phyloP scores from a whole-genome alignment of 805 yeast genomes.

The Lipomyces orientalis region DNA sequence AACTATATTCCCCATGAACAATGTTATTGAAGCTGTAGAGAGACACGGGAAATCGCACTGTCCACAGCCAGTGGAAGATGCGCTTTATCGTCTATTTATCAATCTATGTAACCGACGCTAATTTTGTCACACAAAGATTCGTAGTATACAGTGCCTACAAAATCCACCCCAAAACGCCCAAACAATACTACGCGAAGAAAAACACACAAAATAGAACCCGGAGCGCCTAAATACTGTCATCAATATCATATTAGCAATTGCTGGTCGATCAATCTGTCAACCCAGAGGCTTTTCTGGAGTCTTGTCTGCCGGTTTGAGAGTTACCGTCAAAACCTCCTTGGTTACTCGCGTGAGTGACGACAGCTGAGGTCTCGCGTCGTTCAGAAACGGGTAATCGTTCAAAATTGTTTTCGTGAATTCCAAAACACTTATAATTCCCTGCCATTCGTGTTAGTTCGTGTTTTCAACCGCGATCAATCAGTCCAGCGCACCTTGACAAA shows the following conservation, averaged over 20 bases:
- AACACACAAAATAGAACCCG: background rate
- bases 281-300: constrained; percentile 4
- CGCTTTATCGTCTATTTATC: background rate
- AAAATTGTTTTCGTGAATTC: constrained; percentile 83
- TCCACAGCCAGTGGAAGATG: too few relatives aligned
- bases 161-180: constrained; percentile 1
- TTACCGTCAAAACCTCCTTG: constrained; percentile 64
- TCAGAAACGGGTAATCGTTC: constrained; percentile 77
- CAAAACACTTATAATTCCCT: constrained; percentile 53
- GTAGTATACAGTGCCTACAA: background rate
- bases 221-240: background rate
- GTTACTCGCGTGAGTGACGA: constrained; percentile 85
- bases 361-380: constrained; percentile 78
- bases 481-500: constrained; percentile 83
- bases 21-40: too few relatives aligned
- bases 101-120: background rate
- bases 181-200: background rate
- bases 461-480: background rate
- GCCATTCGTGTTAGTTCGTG: background rate
- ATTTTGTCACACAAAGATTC: background rate
- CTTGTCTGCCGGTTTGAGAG: constrained; percentile 18
- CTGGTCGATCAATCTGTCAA: background rate
- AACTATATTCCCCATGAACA: too few relatives aligned
- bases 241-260: background rate
- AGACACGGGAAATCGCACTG: background rate